Base-by-base conservation (phyloP, 768 basidiomycete species). In the Tricholomella constricta region DNA sequence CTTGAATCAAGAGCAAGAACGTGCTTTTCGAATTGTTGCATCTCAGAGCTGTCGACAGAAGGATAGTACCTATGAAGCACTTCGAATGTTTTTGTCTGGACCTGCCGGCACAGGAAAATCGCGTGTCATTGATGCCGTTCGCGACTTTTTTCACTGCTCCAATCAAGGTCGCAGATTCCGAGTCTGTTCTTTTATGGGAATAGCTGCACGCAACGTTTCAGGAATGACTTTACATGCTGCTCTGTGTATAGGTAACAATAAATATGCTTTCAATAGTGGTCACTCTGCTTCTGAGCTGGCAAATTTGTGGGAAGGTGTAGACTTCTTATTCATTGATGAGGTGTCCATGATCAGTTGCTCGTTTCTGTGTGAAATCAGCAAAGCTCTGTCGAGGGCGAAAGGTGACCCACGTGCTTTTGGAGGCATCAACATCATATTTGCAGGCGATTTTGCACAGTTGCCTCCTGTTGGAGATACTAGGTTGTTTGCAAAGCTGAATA, bases 221-320 rank as follows among this genome's bases (percentile, higher is more conserved):
- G 76, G 76, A 1, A 68, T 68, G 53, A 78, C 77, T 0, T 20
- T 77, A 7, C 76, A 78, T 63, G 27, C 70, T 1, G 68, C 69
- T 11, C 50, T 71, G 0, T 32, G 45, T 45, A 23, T 71, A 26
- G 31, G 25, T 9, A 19, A 20, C n/a, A n/a, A n/a, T n/a, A n/a
- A n/a, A n/a, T 15, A 4, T 15, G 34, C 11, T 0, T 59, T 58
- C 31, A 60, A 65, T 20, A 41, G 26, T 22, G 32, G 17, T 23
- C 26, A 36, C n/a, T 22, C 37, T 12, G 22, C 23, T 12, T 23
- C 27, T 22, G 6, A 56, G 9, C 12, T 56, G 3, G 38, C 48
- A 1, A 47, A 54, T 1, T 61, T 67, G 61, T 73, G 72, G 72
- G 61, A 64, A 42, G 65, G 61, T 10, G 68, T 71, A 0, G 61